phyloP scores from a whole-genome alignment of 1,284 basidiomycete genomes.

The Tremellales sp. region DNA sequence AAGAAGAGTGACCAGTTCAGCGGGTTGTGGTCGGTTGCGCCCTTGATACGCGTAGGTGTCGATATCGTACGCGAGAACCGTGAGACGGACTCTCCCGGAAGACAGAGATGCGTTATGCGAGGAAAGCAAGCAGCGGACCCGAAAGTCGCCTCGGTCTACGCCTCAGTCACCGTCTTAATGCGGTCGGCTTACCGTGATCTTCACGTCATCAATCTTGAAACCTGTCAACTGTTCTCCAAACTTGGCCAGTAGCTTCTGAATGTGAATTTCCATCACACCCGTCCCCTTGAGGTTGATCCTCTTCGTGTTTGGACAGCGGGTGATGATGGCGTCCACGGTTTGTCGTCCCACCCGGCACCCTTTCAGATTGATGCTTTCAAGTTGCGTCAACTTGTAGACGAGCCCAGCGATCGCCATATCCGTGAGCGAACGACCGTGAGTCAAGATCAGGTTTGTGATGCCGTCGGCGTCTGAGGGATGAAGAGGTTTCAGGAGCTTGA shows the following conservation, averaged over 20 bases:
- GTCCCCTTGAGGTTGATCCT: conserved; percentile 32
- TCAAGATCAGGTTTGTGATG: conserved; percentile 14
- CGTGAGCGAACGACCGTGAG: conserved; percentile 13
- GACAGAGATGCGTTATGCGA: conserved; percentile 26
- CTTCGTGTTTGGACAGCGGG: conserved; percentile 12
- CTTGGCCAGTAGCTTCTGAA: conserved; percentile 18
- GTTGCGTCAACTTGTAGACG: conserved; percentile 22
- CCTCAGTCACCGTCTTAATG: not conserved
- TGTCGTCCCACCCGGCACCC: conserved; percentile 21
- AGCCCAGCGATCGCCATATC: conserved; percentile 27
- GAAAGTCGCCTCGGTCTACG: conserved; percentile 18
- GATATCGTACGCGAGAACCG: conserved; percentile 3
- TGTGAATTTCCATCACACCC: conserved; percentile 17
- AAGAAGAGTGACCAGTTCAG: conserved; percentile 2
- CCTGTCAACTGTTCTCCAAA: conserved; percentile 23
- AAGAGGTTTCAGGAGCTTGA: conserved; percentile 17
- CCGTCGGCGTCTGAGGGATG: conserved; percentile 5
- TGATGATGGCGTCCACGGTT: conserved; percentile 20
- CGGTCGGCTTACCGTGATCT: conserved; percentile 18
- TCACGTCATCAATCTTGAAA: conserved; percentile 26
- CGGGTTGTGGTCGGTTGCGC: conserved; percentile 15
- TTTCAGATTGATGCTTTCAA: conserved; percentile 29
- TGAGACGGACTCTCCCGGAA: conserved; percentile 27
- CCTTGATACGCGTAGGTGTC: conserved; percentile 6
- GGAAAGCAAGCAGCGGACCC: conserved; percentile 16